Base-by-base conservation (phyloP, 768 basidiomycete species). In the Auricularia sp. region DNA sequence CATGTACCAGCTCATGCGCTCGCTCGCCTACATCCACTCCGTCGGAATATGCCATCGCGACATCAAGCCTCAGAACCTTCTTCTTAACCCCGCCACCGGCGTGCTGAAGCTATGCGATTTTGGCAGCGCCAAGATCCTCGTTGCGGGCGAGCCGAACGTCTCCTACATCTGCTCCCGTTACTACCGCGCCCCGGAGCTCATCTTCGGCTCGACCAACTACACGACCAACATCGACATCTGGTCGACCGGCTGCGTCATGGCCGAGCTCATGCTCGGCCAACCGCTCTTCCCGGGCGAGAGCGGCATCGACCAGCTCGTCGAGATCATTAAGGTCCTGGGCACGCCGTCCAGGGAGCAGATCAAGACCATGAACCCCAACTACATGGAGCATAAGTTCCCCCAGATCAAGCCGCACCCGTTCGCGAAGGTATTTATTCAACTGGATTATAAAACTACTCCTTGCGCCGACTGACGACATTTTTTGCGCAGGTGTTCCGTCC, bases 361-460 rank as follows among this genome's bases (percentile, higher is more conserved):
- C 84, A 98, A 99, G 87, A 98, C 97, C 70, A 99, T 99, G 97
- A 99, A 99, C 77, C 97, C 97, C 64, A 99, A 99, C 80, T 99
- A 99, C 78, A 98, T 98, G 97, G 97, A 99, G 74, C 97, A 99
- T 85, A 98, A 98, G 78, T 99, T 99, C 81, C 97, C 97, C 1
- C 96, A 98, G 77, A 99, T 99, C 81, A 94, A 96, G 74, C 93
- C 95, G n/a, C 96, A 98, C 73, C 95, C 95, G 0, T 98, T 98
- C 81, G 90, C 88, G 73, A 98, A 98, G 87, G 93, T 92, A 65
- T 18, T 64, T 29, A 14, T 34, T 58, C 61, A 29, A 16, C 36
- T 11, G 36, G 64, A 29, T 56, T 63, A 60, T 65, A 61, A 66
- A 62, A 70, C 69, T 66, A 67, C 21, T 54, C 54, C 33, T 64